Evolutionary conservation across 257 asterid genomes (phyloP), one percentile per base, ranked within the genome.

Genomic region (Nicotiana noctiflora): DNA sequence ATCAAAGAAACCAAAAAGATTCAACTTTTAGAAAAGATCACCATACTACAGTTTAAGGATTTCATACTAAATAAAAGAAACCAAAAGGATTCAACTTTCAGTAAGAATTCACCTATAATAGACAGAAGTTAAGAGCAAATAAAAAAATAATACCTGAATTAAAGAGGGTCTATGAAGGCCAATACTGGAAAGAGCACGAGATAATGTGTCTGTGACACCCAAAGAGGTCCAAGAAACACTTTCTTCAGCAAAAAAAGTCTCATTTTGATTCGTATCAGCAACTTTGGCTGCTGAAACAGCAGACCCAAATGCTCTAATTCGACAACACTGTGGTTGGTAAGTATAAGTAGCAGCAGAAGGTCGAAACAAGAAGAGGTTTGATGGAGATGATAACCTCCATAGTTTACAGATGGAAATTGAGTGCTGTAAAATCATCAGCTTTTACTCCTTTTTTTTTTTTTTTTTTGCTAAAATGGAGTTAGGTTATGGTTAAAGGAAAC

Each of bases 151-250:
- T 29, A 96, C 99, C 99, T 94, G 99, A 83, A 96, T 91, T 76
- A 88, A 78, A 27, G 98, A 96, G 44, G 99, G 99, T 75, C 99
- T 90, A 29, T 78, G 86, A 81, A 96, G 89, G 65, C 95, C 97
- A 90, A 81, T 83, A 82, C 85, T 83, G 72, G 88, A 81, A 44
- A 96, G 89, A 67, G 94, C 92, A 34, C 86, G 90, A 21, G 93
- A 89, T 66, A 94, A 84, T 78, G 83, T 49, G 53, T 89, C 94
- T 4, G 98, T 90, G 57, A 96, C 91, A 31, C 99, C 98, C 55
- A 96, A 91, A 53, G 97, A 92, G 4, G 84, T 80, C 98, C 99
- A 94, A 1, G 98, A 87, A 80, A 94, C 91, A 80, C 82, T 86
- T 81, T 92, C 94, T 60, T 90, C 97, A 3, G 97, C 98, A 88